These are phyloP conservation scores for Glomus cerebriforme DNA, from an alignment of 192 early-diverging fungal species.

Conservation along the genomic window DNA sequence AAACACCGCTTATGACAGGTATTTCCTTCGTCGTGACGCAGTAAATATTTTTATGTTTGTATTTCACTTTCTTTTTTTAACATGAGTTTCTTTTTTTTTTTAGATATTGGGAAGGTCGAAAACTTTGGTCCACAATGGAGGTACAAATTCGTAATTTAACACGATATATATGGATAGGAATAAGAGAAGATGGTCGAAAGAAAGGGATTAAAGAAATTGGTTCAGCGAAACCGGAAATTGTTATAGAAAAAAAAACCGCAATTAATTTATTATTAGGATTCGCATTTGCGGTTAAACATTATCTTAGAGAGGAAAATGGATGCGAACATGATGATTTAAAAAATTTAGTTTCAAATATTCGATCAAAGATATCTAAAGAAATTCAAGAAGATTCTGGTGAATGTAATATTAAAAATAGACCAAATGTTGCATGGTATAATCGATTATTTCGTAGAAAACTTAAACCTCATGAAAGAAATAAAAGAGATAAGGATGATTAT, in stretches of 20 bases:
- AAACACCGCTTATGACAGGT: slow-evolving; percentile 63
- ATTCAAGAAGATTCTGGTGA: not conserved
- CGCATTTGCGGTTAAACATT: slow-evolving; percentile 79
- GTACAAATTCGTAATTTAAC: slow-evolving; percentile 75
- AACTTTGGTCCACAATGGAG: slow-evolving; percentile 74
- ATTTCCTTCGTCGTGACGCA: slow-evolving; percentile 15
- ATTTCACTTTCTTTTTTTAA: not conserved
- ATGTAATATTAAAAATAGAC: not conserved
- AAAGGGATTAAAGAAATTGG: not conserved
- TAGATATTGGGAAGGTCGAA: slow-evolving; percentile 87
- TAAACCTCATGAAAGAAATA: too few relatives aligned
- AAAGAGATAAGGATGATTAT: slow-evolving; percentile 27
- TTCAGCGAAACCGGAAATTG: slow-evolving; percentile 44
- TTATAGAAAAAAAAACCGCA: slow-evolving; percentile 65
- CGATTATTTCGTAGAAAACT: slow-evolving; percentile 16
- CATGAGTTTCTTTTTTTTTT: not conserved
- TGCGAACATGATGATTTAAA: slow-evolving; percentile 69
- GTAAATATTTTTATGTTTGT: too few relatives aligned
- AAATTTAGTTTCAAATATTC: slow-evolving; percentile 60
- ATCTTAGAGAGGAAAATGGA: slow-evolving; percentile 75
- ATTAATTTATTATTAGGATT: slow-evolving; percentile 83
- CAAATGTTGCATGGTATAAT: not conserved
- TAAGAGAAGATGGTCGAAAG: slow-evolving; percentile 19
- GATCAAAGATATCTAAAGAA: slow-evolving; percentile 27
- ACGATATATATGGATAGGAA: slow-evolving; percentile 73